Conservation (phyloP, 2,329 filamentous ascomycete genomes). For the Geosmithia putterillii region DNA sequence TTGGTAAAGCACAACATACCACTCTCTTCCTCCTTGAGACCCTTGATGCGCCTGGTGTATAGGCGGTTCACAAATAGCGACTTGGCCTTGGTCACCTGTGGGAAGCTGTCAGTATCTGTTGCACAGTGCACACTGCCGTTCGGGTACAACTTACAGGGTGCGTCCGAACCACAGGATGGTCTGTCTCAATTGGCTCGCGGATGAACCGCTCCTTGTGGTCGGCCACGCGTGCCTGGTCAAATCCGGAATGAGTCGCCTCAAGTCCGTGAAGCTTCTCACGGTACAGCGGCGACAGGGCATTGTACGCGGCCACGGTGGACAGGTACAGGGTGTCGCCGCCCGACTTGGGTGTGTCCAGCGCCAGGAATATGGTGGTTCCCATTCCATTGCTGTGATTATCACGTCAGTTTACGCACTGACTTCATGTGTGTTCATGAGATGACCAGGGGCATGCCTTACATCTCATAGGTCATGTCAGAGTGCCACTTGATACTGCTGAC, state of each 20-base stretch:
- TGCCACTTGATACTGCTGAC: constrained; percentile 67
- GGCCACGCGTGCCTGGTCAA: constrained; percentile 29
- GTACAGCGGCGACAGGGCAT: constrained; percentile 62
- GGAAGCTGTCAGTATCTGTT: not conserved
- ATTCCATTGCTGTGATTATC: not conserved
- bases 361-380: constrained; percentile 57
- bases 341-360: constrained; percentile 59
- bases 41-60: constrained; percentile 64
- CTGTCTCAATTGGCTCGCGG: not conserved
- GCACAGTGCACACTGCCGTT: not conserved
- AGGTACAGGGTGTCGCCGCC: constrained; percentile 73
- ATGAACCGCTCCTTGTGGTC: not conserved
- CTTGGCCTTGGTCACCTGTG: constrained; percentile 55
- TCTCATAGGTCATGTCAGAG: constrained; percentile 70
- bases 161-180: not conserved
- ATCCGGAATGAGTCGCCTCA: constrained; percentile 61
- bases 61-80: constrained; percentile 67
- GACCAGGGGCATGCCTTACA: constrained; percentile 49
- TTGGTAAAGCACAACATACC: not conserved
- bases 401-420: not conserved
- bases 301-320: constrained; percentile 65
- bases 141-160: not conserved
- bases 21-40: constrained; percentile 64
- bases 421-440: constrained; percentile 36
- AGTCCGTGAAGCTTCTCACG: constrained; percentile 64